phyloP scores from a whole-genome alignment of 179 eudicot genomes.

The Spinacia oleracea region DNA sequence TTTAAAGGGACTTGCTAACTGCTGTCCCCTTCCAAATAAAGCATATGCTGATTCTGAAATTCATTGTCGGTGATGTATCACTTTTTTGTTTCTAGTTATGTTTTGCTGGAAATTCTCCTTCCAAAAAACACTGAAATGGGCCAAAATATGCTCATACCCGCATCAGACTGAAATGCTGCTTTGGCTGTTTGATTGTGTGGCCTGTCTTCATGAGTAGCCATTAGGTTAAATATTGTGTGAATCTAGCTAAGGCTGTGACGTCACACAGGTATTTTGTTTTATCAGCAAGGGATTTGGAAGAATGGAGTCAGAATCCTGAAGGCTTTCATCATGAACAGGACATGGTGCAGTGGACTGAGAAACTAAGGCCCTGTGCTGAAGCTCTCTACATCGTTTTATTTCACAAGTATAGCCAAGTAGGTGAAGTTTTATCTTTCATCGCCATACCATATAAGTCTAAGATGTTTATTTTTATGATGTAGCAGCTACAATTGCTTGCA shows the following conservation, averaged over 20 bases:
- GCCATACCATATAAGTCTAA: constrained; percentile 12
- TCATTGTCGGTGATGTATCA: background rate
- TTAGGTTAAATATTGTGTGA: constrained; percentile 4
- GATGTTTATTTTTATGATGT: constrained; percentile 10
- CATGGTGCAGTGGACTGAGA: constrained; percentile 93
- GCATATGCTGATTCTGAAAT: background rate
- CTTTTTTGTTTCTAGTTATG: background rate
- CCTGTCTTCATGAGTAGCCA: background rate
- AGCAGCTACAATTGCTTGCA: constrained; percentile 11
- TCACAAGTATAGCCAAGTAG: constrained; percentile 92
- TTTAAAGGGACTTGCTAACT: background rate
- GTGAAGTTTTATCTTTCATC: constrained; percentile 33
- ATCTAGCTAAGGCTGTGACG: constrained; percentile 35
- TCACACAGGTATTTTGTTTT: constrained; percentile 86
- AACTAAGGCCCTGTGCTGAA: constrained; percentile 98
- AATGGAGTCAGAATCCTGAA: constrained; percentile 91
- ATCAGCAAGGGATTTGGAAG: constrained; percentile 85
- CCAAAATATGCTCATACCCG: background rate
- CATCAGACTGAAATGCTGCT: background rate
- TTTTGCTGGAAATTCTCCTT: background rate
- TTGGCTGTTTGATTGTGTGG: constrained; percentile 9
- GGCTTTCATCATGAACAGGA: constrained; percentile 96
- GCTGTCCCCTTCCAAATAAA: background rate
- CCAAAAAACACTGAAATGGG: background rate
- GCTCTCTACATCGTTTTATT: constrained; percentile 91